These are phyloP conservation scores for Aegilops longissima DNA, from an alignment of 176 grass and related monocot species.

Conservation along the genomic window DNA sequence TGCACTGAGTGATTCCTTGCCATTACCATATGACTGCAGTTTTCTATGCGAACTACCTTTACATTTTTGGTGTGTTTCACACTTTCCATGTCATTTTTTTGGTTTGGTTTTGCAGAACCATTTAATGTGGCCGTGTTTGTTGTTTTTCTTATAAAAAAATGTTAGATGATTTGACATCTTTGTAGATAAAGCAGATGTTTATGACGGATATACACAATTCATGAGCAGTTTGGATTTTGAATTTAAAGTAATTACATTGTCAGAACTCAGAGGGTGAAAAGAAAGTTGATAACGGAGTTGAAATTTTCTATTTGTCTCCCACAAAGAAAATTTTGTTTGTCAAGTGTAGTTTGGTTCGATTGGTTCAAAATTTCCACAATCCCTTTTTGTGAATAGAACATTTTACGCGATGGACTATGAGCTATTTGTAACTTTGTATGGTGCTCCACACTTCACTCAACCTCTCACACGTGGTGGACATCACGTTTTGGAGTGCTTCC, in stretches of 20 bases:
- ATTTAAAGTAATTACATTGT: background rate
- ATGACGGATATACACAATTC: background rate
- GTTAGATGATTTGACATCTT: background rate
- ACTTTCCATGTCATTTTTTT: background rate
- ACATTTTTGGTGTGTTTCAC: background rate
- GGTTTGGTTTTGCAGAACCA: background rate
- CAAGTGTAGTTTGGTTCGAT: too few relatives aligned
- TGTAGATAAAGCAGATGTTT: slow-evolving; percentile 1
- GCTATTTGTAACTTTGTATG: too few relatives aligned
- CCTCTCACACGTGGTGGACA: too few relatives aligned
- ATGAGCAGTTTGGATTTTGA: background rate
- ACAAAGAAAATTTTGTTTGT: too few relatives aligned
- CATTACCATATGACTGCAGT: background rate
- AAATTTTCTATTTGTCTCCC: background rate
- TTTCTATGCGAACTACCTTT: slow-evolving; percentile 6
- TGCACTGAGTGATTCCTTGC: slow-evolving; percentile 37
- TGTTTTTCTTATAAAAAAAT: background rate
- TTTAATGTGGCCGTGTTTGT: background rate
- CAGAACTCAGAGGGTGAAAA: background rate
- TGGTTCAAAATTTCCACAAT: too few relatives aligned
- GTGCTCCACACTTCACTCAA: too few relatives aligned
- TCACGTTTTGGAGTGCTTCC: too few relatives aligned
- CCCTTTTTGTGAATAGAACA: too few relatives aligned
- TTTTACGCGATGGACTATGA: background rate
- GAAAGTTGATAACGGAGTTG: background rate